Base-by-base conservation (phyloP, 179 eudicot genomes). In the Drosera spatulata region DNA sequence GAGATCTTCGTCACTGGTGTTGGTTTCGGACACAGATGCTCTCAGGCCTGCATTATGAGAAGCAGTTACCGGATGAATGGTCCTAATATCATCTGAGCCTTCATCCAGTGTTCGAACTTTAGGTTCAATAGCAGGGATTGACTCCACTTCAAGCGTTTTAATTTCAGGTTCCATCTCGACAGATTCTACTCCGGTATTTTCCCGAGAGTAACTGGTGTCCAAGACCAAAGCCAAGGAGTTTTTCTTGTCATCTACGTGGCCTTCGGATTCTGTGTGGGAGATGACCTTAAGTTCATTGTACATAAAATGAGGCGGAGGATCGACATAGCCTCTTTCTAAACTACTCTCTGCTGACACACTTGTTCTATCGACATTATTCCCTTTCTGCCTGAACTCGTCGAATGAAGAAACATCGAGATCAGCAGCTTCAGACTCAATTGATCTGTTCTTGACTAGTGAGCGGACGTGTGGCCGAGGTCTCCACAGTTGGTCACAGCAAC, bases 401-500 rank as follows among this genome's bases (percentile, higher is more conserved):
- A 60, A 60, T 59, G 76, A 60, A 62, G 74, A 71, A 51, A 58
- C 64, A 50, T 71, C 77, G 54, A 67, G 62, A 40, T 75, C 83
- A 59, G 73, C 49, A 60, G 42, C 70, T 62, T 75, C 77, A 56
- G 59, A 51, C 50, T 61, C 78, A 64, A 51, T 22, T 45, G 87
- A 76, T 55, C 50, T 75, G 15, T 22, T 22, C 33, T 22, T 22
- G 33, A 22, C 33, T 22, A 22, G 33, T 22, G 33, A 22, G 33
- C 33, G 1, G 33, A 22, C 33, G 33, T 22, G 33, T 22, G 33
- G 33, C 33, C 33, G 33, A 22, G 83, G 73, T 57, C 56, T 71
- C 75, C 71, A 79, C 15, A 76, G 74, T 60, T 80, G 82, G 69
- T 78, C 75, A 71, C 96, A 89, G 73, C 96, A 93, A 67, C 70